These are phyloP conservation scores for Cystobasidiaceae sp. DNA, from an alignment of 1,284 basidiomycete species.

Conservation along the genomic window DNA sequence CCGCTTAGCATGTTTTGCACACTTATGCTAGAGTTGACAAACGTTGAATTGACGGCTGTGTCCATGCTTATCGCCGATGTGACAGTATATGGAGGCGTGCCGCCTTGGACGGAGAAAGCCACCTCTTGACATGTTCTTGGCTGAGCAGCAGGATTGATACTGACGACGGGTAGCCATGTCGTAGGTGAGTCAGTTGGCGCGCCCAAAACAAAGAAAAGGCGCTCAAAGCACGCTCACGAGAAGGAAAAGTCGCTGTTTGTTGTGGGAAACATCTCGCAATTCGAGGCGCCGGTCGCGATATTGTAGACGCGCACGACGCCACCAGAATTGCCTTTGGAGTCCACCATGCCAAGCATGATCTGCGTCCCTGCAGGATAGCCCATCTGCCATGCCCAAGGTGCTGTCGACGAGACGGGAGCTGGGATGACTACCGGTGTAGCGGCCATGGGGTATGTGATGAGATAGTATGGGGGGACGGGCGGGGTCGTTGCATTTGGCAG, in stretches of 20 bases:
- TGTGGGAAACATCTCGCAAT: background rate
- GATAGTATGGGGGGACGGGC: constrained; percentile 29
- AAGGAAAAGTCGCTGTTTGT: constrained; percentile 10
- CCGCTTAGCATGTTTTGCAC: constrained; percentile 10
- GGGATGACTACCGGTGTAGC: constrained; percentile 2
- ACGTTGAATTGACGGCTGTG: constrained; percentile 13
- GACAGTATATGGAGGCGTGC: constrained; percentile 24
- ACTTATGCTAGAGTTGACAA: constrained; percentile 1
- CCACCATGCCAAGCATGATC: constrained; percentile 26
- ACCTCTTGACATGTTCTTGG: constrained; percentile 28
- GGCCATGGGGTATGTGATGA: constrained; percentile 16
- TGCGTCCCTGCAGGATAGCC: constrained; percentile 26
- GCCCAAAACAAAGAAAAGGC: too few species aligned
- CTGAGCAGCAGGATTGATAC: constrained; percentile 15
- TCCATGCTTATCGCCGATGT: constrained; percentile 14
- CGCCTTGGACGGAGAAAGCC: background rate
- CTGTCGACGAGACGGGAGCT: constrained; percentile 6
- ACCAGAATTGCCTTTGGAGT: constrained; percentile 27
- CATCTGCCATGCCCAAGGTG: constrained; percentile 1
- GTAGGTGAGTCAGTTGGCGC: background rate
- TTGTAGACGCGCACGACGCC: constrained; percentile 28
- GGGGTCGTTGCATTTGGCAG: constrained; percentile 1
- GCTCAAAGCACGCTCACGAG: background rate
- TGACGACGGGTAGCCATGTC: too few species aligned
- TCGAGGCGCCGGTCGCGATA: background rate